Evolutionary conservation across 2,329 filamentous ascomycete species (phyloP).

Genomic region (Monilinia aucupariae): DNA sequence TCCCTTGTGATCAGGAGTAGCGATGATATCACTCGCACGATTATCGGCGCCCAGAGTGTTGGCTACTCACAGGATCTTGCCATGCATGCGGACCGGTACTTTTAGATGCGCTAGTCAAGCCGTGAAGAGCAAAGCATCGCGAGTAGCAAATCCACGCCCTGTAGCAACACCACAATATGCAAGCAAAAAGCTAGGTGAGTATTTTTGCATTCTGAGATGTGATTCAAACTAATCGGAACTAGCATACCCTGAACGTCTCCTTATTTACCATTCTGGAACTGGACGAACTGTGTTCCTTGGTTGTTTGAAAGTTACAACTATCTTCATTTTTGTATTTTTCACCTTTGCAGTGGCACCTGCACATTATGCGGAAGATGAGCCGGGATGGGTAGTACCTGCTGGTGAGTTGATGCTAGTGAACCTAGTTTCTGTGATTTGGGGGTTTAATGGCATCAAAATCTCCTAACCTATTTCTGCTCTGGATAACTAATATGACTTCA

Average conservation of each 20-base stretch:
- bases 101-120: background rate
- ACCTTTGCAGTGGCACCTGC: slow-evolving; percentile 53
- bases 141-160: background rate
- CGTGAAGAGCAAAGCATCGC: background rate
- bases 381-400: slow-evolving; percentile 28
- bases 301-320: slow-evolving; percentile 63
- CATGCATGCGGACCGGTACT: background rate
- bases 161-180: slow-evolving; percentile 12
- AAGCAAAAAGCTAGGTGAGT: slow-evolving; percentile 11
- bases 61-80: background rate
- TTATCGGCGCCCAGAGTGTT: background rate
- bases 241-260: slow-evolving; percentile 53
- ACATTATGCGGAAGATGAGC: slow-evolving; percentile 28
- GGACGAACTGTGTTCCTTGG: slow-evolving; percentile 62
- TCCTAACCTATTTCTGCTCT: too few species aligned
- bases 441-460: background rate
- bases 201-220: background rate
- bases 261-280: slow-evolving; percentile 72
- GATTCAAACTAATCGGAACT: background rate
- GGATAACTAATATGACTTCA: slow-evolving; percentile 16
- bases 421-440: background rate
- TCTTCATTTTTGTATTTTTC: slow-evolving; percentile 65
- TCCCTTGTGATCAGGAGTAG: background rate
- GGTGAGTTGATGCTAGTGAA: slow-evolving; percentile 22
- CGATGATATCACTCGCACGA: slow-evolving; percentile 7